Evolutionary conservation across 441 rosid genomes (phyloP).

Genomic region (Adansonia madagascariensis): DNA sequence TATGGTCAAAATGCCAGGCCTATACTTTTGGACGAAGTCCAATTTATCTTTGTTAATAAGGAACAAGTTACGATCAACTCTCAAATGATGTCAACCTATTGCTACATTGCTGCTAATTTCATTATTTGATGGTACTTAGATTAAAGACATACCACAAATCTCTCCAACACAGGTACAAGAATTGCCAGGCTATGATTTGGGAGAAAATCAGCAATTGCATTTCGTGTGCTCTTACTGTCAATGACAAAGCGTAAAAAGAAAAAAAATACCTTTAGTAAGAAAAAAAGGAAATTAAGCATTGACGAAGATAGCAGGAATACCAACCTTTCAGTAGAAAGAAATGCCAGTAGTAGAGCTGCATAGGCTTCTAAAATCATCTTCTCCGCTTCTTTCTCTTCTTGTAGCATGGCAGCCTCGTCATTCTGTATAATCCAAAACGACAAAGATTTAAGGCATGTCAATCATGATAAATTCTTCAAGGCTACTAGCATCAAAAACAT

Average conservation of each 20-base stretch:
- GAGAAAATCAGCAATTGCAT: slow-evolving; percentile 75
- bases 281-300: not conserved
- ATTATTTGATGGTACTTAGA: not conserved
- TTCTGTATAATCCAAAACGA: slow-evolving; percentile 46
- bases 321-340: slow-evolving; percentile 97
- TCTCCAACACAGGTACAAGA: slow-evolving; percentile 95
- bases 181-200: slow-evolving; percentile 66
- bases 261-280: not conserved
- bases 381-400: slow-evolving; percentile 97
- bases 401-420: slow-evolving; percentile 73
- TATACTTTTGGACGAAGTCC: not conserved
- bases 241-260: slow-evolving; percentile 23
- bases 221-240: slow-evolving; percentile 72
- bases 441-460: slow-evolving; percentile 19
- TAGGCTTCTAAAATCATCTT: slow-evolving; percentile 99
- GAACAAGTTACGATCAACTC: not conserved
- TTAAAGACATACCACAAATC: slow-evolving; percentile 87
- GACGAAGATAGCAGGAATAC: not conserved
- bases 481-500: slow-evolving; percentile 2
- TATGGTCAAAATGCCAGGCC: not conserved
- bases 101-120: slow-evolving; percentile 13
- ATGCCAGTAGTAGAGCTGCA: slow-evolving; percentile 90
- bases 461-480: slow-evolving; percentile 12
- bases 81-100: not conserved
- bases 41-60: not conserved